A percentile compares a stretch with the other conserved stretches of the same genome.
Conservation (phyloP, 306 rosid genomes). For the Erythrophleum fordii region DNA sequence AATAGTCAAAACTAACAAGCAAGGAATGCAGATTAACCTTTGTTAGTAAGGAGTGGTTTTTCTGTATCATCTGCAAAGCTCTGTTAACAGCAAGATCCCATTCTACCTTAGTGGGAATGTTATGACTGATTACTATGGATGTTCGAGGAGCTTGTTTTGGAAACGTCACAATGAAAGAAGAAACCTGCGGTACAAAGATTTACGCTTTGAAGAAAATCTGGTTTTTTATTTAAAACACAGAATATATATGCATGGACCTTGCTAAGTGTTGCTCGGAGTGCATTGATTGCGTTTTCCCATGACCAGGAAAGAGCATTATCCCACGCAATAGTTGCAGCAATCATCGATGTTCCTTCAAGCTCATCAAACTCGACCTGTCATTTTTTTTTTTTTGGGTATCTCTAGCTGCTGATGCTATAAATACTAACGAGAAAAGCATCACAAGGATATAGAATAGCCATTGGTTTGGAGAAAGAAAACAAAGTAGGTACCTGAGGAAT, state of each 20-base stretch:
- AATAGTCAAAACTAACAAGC: slow-evolving; percentile 10
- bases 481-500: slow-evolving; percentile 82
- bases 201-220: slow-evolving; percentile 3
- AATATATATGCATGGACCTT: slow-evolving; percentile 55
- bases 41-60: slow-evolving; percentile 58
- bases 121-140: slow-evolving; percentile 62
- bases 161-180: slow-evolving; percentile 61
- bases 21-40: slow-evolving; percentile 54
- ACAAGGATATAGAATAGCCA: slow-evolving; percentile 34
- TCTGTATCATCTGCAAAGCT: slow-evolving; percentile 72
- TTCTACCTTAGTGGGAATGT: slow-evolving; percentile 61
- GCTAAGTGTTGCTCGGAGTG: slow-evolving; percentile 66
- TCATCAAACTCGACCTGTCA: slow-evolving; percentile 97
- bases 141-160: slow-evolving; percentile 62
- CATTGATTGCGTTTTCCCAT: slow-evolving; percentile 66
- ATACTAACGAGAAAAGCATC: slow-evolving; percentile 44
- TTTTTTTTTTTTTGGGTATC: slow-evolving; percentile 51
- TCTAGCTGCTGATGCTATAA: slow-evolving; percentile 65
- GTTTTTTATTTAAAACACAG: background rate
- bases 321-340: slow-evolving; percentile 89
- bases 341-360: slow-evolving; percentile 83
- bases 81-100: slow-evolving; percentile 80
- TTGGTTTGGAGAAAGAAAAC: slow-evolving; percentile 42
- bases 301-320: slow-evolving; percentile 77
- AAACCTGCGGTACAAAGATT: slow-evolving; percentile 59